Evolutionary conservation across 2,329 filamentous ascomycete species (phyloP).

Genomic region (Penicillium sp.): DNA sequence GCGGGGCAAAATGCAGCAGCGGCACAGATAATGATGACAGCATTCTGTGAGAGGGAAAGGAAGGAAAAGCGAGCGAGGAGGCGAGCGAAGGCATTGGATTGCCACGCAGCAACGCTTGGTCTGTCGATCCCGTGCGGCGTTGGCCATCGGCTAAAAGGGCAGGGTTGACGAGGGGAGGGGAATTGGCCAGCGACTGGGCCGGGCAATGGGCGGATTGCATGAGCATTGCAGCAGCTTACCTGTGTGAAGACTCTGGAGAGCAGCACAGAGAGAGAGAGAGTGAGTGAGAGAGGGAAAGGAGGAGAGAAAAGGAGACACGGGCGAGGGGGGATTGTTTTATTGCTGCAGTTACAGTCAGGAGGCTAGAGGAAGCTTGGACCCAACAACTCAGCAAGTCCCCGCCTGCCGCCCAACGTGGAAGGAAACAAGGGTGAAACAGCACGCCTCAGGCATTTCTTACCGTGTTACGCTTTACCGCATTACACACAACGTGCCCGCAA

Average conservation of each 20-base stretch:
- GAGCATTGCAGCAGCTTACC: not conserved
- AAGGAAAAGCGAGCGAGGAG: not conserved
- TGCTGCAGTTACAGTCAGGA: not conserved
- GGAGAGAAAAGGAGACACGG: constrained; percentile 15
- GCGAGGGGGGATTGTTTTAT: constrained; percentile 10
- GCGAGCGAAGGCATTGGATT: not conserved
- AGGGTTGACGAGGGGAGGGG: not conserved
- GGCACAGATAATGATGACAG: too few species aligned
- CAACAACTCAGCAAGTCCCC: not conserved
- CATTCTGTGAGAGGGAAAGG: not conserved
- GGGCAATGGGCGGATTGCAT: not conserved
- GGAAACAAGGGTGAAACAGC: too few species aligned
- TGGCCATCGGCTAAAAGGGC: not conserved
- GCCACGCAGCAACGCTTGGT: constrained; percentile 2
- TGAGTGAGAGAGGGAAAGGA: not conserved
- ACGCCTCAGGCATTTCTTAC: not conserved
- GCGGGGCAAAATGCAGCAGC: constrained; percentile 9
- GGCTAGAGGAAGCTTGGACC: constrained; percentile 7
- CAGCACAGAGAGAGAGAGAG: constrained; percentile 4
- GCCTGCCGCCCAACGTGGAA: not conserved
- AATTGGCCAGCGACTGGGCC: not conserved
- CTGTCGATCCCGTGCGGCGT: constrained; percentile 9
- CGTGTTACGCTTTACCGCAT: not conserved
- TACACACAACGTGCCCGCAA: too few species aligned
- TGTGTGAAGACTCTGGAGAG: not conserved